Evolutionary conservation across 495 filamentous ascomycete genomes (phyloP), one percentile per base, ranked within the genome.

Genomic region (Penicillium crystallinum): DNA sequence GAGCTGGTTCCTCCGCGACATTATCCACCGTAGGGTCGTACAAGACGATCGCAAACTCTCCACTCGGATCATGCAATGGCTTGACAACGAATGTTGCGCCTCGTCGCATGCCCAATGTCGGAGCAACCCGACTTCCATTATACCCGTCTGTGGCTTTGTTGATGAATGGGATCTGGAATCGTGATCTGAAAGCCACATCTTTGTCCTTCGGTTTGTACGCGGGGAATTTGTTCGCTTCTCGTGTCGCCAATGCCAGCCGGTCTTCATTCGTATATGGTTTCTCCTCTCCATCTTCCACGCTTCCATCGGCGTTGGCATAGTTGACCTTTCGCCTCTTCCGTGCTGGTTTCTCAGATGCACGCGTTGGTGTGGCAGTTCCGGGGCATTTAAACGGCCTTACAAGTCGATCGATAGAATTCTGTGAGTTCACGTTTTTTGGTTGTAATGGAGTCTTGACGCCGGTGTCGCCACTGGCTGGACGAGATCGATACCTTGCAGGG

Each of bases 21-120:
- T 91, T 90, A 61, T 99, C 93, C 31, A 97, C 72, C 0, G 93
- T 99, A 12, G 93, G 93, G 63, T 99, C 93, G 58, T 95, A 91
- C 9, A 99, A 70, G 6, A 99, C 93, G 59, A 99, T 97, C 1
- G 93, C 87, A 70, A 97, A 95, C 61, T 99, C 95, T 50, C 89
- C 95, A 62, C 86, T 89, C 0, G 93, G 93, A 60, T 99, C 93
- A 65, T 99, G 95, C 48, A 99, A 67, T 35, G 93, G 87, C 58
- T 89, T 95, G 18, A 91, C 90, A 11, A 96, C 78, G 67, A 97
- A 97, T 6, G 83, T 81, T 2, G 87, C 84, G 10, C 92, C 90
- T 62, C 81, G 84, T 55, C 93, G 76, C 73, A 99, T 77, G 2
- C 93, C 93, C 29, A 99, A 69, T 0, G 89, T 86, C 3, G 95